Evolutionary conservation across 495 filamentous ascomycete genomes (phyloP).

Genomic region (Neurospora cerealis): DNA sequence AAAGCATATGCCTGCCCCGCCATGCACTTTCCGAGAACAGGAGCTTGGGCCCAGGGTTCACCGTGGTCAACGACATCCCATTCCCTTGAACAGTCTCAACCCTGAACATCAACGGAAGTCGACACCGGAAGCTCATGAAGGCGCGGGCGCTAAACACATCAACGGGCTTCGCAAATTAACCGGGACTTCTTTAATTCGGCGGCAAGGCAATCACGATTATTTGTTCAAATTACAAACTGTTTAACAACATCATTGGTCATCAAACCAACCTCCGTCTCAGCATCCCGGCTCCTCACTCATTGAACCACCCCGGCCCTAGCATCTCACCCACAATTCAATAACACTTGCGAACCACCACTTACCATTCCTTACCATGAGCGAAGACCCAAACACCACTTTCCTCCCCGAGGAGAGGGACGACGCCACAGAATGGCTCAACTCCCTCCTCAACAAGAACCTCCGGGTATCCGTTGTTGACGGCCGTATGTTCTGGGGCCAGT

Average conservation of each 20-base stretch:
- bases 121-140: neutral
- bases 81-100: neutral
- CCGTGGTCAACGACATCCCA: neutral
- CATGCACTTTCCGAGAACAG: neutral
- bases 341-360: no score
- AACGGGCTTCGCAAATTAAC: neutral
- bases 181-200: no score
- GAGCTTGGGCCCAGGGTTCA: neutral
- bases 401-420: conserved; percentile 19
- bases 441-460: conserved; percentile 57
- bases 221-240: no score
- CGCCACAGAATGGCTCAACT: conserved; percentile 31
- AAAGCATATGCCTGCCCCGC: neutral
- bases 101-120: neutral
- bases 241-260: no score
- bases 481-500: conserved; percentile 78
- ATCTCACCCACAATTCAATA: no score
- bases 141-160: neutral
- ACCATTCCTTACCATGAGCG: no score
- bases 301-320: neutral
- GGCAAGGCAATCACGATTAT: no score
- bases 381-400: neutral
- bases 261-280: no score
- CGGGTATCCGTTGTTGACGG: conserved; percentile 74
- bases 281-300: conserved; percentile 1